Conservation (phyloP, 2,329 filamentous ascomycete species). For the Nigrospora sphaerica region DNA sequence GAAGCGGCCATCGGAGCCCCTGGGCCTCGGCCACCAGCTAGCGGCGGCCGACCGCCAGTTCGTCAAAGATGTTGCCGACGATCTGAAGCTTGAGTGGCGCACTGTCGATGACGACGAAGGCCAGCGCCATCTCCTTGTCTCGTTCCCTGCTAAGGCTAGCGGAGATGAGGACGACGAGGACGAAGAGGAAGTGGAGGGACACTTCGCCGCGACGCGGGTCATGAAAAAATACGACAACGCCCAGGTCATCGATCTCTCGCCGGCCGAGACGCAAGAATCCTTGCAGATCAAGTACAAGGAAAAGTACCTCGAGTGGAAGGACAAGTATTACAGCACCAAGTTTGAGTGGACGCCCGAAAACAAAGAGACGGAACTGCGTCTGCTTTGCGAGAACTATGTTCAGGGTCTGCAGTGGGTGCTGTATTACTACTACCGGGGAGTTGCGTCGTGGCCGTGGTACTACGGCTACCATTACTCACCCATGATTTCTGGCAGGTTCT, state of each 20-base stretch:
- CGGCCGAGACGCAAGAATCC: constrained; percentile 70
- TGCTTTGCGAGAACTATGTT: constrained; percentile 91
- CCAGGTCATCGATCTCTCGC: constrained; percentile 70
- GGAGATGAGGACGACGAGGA: constrained; percentile 51
- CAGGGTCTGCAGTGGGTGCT: constrained; percentile 97
- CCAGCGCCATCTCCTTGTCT: constrained; percentile 42
- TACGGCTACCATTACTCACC: constrained; percentile 96
- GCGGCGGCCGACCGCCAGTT: constrained; percentile 88
- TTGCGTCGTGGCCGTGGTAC: constrained; percentile 98
- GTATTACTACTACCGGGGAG: constrained; percentile 95
- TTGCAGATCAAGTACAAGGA: constrained; percentile 82
- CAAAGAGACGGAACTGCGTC: constrained; percentile 66
- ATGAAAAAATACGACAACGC: constrained; percentile 89
- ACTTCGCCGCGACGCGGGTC: constrained; percentile 76
- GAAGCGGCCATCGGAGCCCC: constrained; percentile 53
- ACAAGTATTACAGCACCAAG: constrained; percentile 85
- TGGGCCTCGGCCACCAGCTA: constrained; percentile 68
- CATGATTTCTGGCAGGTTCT: constrained; percentile 70
- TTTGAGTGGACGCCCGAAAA: constrained; percentile 81
- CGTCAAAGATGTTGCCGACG: constrained; percentile 74
- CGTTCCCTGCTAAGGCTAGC: constrained; percentile 37
- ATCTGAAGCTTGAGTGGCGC: constrained; percentile 49
- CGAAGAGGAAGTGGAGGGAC: constrained; percentile 75
- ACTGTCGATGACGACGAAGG: constrained; percentile 51
- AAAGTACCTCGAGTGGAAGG: constrained; percentile 90